Base-by-base conservation (phyloP, 345 rosid genomes). In the Brassica incana region DNA sequence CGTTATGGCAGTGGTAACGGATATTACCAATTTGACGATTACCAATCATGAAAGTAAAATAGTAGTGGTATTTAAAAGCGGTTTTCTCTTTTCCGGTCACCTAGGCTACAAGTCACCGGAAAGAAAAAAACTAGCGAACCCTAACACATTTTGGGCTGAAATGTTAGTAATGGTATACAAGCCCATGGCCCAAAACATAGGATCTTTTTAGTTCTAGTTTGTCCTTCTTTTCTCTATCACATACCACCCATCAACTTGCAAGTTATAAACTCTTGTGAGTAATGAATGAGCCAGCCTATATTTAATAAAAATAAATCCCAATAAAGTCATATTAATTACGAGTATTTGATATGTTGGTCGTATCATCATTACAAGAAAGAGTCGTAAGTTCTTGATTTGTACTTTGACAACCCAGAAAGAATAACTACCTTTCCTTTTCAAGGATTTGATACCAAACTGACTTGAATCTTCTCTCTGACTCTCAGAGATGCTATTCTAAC, bases 181-280 rank as follows among this genome's bases (percentile, higher is more conserved):
- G 67, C 73, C 48, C 73, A 76, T 67, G 32, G 67, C 20, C 73
- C 32, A 10, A 75, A 56, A 38, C 67, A n/a, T n/a, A 66, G 0
- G 29, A 32, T 33, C n/a, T 20, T 8, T 52, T 54, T 10, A 52
- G 52, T n/a, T 54, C 16, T 5, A 12, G 1, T 60, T 40, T 73
- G 73, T 69, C 29, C 1, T 36, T 15, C 23, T 16, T 9, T 4
- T 18, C 0, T 29, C 63, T 23, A 50, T 69, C 18, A 52, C 58
- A 52, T 25, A 63, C 54, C 5, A 45, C 23, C 25, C 25, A 23
- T 23, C 54, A 48, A 48, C 54, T 48, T 48, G 54, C 40, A 63
- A 62, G 30, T 18, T 69, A 33, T 8, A 30, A 69, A 77, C 71
- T 32, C 64, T 32, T 14, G 56, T 30, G 61, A 43, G 8, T 48